Evolutionary conservation across 352 stramenopile species (phyloP).

Genomic region (Pythium scleroteichum): DNA sequence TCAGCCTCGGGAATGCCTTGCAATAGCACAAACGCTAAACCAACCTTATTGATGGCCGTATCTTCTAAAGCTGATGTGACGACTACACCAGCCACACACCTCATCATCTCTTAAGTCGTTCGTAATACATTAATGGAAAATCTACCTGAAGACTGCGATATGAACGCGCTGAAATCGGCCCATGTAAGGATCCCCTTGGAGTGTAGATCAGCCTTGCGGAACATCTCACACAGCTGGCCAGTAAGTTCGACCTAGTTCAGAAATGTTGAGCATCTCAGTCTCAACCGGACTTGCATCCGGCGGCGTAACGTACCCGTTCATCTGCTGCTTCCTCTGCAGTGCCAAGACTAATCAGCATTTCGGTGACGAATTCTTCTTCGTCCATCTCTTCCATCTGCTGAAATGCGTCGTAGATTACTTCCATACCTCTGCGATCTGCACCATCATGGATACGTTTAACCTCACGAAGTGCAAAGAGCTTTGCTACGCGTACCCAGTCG

Average conservation of each 20-base stretch:
- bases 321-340: constrained; percentile 19
- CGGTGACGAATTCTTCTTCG: constrained; percentile 46
- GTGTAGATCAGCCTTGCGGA: constrained; percentile 43
- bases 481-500: neutral
- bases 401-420: constrained; percentile 38
- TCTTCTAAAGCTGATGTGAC: constrained; percentile 21
- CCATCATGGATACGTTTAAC: too few species aligned
- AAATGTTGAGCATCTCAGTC: too few species aligned
- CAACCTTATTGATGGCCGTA: constrained; percentile 27
- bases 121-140: too few species aligned
- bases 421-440: constrained; percentile 45
- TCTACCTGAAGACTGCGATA: constrained; percentile 42
- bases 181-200: constrained; percentile 35
- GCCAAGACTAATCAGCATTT: constrained; percentile 37
- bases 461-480: too few species aligned
- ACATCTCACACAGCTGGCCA: constrained; percentile 39
- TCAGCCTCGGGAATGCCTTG: too few species aligned
- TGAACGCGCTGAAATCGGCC: constrained; percentile 48
- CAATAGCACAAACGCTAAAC: too few species aligned
- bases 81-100: constrained; percentile 4
- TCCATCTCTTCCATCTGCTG: constrained; percentile 30
- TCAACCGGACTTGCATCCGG: too few species aligned
- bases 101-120: too few species aligned
- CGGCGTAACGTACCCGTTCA: constrained; percentile 36
- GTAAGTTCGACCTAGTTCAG: constrained; percentile 34